Evolutionary conservation across 2,329 filamentous ascomycete species (phyloP), one percentile per base, ranked within the genome.

Genomic region (Diatrype stigma): DNA sequence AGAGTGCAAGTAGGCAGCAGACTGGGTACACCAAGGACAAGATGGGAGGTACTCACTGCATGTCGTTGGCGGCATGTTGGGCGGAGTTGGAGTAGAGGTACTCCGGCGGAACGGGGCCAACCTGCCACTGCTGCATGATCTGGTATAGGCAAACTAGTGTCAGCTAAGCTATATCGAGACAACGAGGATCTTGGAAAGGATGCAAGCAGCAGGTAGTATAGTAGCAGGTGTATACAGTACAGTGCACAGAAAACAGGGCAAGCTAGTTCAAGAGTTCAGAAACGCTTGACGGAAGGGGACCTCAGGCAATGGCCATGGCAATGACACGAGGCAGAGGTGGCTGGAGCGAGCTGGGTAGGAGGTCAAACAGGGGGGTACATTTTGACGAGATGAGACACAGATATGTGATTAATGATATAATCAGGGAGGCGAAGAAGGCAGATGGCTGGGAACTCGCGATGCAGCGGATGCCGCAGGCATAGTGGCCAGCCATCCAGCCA

Each of bases 121-220:
- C 76, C 69, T 81, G 77, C 79, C 79, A 82, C 70, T 81, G 78
- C 73, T 82, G 76, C 79, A 82, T 82, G 70, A 70, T 77, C 77
- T 80, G 64, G 55, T 58, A 56, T 56, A 49, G 56, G 56, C 49
- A 63, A 62, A 63, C 57, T 61, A 63, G 60, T 54, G 63, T 67
- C 52, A 66, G 63, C 56, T 61, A 61, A n/a, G 55, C 44, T 42
- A 49, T 21, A 46, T 44, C 40, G 22, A 44, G 40, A 44, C 21
- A 14, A 44, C 40, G 12, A 12, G 40, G 6, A 23, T n/a, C 40
- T 12, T 28, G 22, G n/a, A 17, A 7, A 16, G 34, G 34, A 37
- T 37, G 34, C 26, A 10, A 12, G 34, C 16, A 37, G 12, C 14
- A 34, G 14, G 30, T 34, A 34, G 7, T 34, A n/a, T n/a, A n/a